phyloP scores from a whole-genome alignment of 2,329 filamentous ascomycete species.

The Lasiodiplodia sp. region DNA sequence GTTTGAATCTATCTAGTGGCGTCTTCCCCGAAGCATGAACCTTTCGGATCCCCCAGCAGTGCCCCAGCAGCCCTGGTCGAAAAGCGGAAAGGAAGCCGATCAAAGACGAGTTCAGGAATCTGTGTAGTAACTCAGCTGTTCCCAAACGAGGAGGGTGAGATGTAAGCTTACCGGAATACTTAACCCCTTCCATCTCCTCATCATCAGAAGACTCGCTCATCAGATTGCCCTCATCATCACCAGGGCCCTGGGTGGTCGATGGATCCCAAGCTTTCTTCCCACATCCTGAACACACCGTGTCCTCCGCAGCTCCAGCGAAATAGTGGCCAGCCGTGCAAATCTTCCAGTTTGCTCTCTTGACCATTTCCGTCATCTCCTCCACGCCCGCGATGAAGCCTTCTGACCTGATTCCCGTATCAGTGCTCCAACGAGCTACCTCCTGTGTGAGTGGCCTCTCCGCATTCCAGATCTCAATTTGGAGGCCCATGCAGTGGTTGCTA shows the following conservation, averaged over 20 bases:
- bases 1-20: too few relatives aligned
- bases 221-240: background rate
- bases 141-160: background rate
- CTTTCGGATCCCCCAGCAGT: too few relatives aligned
- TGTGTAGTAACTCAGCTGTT: background rate
- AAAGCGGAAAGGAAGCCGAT: too few relatives aligned
- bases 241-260: background rate
- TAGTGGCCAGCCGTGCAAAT: background rate
- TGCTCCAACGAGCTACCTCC: background rate
- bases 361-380: background rate
- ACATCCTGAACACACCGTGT: background rate
- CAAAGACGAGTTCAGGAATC: background rate
- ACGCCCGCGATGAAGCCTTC: background rate
- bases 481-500: background rate
- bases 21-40: too few relatives aligned
- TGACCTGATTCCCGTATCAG: background rate
- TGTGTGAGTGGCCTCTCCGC: background rate
- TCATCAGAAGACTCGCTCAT: background rate
- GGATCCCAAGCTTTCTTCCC: background rate
- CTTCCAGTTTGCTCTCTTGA: background rate
- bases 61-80: too few relatives aligned
- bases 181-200: background rate
- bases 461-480: background rate
- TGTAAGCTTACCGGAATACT: background rate
- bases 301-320: too few relatives aligned